Evolutionary conservation across 306 rosid genomes (phyloP).

Genomic region (Castanea sativa): DNA sequence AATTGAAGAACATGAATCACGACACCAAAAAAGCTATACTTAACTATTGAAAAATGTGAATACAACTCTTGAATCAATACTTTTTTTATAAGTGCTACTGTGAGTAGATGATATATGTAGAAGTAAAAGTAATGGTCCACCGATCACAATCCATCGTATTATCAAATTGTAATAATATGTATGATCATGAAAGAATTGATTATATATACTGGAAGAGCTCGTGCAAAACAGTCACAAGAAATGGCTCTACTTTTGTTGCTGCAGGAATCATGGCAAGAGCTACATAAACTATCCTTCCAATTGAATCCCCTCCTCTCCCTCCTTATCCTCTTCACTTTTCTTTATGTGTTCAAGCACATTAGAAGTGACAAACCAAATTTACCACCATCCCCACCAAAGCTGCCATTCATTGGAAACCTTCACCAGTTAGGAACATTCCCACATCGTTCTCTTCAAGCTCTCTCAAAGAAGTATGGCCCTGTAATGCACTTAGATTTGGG

Average conservation of each 20-base stretch:
- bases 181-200: no score
- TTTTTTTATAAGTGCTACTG: no score
- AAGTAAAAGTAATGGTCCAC: no score
- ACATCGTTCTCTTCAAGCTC: conserved; percentile 27
- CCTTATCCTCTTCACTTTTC: neutral
- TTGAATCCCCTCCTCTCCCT: neutral
- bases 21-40: no score
- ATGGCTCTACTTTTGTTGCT: neutral
- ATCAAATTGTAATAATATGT: no score
- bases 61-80: no score
- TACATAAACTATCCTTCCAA: neutral
- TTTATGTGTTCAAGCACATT: neutral
- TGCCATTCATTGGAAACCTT: conserved; percentile 42
- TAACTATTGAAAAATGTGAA: no score
- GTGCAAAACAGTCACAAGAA: neutral
- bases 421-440: conserved; percentile 40
- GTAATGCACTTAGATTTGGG: conserved; percentile 31
- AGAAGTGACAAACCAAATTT: conserved; percentile 9
- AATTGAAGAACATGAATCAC: no score
- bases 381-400: conserved; percentile 44
- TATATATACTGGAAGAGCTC: neutral
- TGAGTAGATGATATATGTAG: no score
- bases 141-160: no score
- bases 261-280: neutral
- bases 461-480: conserved; percentile 35